These are phyloP conservation scores for Geosmithia putterillii DNA, from an alignment of 2,329 filamentous ascomycete species.

Conservation along the genomic window DNA sequence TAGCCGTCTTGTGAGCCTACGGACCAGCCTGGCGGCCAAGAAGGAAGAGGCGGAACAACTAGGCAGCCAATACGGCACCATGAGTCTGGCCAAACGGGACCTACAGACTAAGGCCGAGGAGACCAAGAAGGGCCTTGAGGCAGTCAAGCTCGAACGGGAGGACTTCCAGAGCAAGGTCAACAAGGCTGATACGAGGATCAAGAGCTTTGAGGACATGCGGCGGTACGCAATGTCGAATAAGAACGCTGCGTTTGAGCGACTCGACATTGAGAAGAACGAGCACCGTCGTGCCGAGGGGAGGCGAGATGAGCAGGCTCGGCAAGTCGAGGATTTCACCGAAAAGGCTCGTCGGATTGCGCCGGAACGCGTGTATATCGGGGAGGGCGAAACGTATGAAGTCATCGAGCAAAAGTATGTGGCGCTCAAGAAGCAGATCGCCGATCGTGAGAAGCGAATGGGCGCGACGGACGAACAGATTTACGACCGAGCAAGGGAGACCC, in stretches of 20 bases:
- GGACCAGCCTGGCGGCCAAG: conserved; percentile 41
- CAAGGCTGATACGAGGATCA: conserved; percentile 43
- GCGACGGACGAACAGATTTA: conserved; percentile 54
- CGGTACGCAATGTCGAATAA: conserved; percentile 45
- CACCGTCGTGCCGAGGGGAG: conserved; percentile 32
- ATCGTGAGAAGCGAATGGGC: conserved; percentile 44
- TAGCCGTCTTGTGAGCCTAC: conserved; percentile 47
- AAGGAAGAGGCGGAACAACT: conserved; percentile 35
- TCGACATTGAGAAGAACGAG: conserved; percentile 34
- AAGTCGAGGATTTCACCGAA: conserved; percentile 39
- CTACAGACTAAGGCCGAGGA: conserved; percentile 30
- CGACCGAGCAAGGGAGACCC: conserved; percentile 28
- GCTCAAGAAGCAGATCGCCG: conserved; percentile 44
- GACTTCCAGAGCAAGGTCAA: conserved; percentile 32
- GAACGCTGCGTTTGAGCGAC: conserved; percentile 42
- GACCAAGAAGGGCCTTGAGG: conserved; percentile 19
- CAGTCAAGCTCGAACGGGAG: conserved; percentile 16
- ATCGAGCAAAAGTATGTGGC: conserved; percentile 41
- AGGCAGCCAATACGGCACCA: conserved; percentile 41
- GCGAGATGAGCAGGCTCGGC: conserved; percentile 29
- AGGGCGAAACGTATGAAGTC: conserved; percentile 48
- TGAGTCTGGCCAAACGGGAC: conserved; percentile 34
- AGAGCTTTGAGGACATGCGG: conserved; percentile 33
- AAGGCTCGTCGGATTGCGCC: conserved; percentile 42
- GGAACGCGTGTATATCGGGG: conserved; percentile 47